Conservation (phyloP, 2,329 filamentous ascomycete genomes). For the Ophiostoma tasmaniense region DNA sequence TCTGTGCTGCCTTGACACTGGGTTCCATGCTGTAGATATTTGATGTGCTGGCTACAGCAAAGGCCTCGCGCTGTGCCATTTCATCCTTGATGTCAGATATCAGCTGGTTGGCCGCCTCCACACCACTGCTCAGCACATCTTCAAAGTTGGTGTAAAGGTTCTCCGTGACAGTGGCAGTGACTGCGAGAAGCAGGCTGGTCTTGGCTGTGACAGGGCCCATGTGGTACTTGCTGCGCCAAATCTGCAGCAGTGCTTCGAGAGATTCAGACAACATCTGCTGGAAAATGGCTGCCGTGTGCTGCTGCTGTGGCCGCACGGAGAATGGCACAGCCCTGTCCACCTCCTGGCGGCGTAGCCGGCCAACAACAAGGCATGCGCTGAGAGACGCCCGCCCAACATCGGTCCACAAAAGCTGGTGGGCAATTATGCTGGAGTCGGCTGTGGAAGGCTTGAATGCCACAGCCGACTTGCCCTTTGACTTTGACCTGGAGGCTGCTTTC, state of each 20-base stretch:
- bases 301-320: not conserved
- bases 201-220: slow-evolving; percentile 15
- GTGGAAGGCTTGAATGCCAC: not conserved
- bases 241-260: not conserved
- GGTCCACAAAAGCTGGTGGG: slow-evolving; percentile 13
- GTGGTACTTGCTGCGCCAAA: slow-evolving; percentile 12
- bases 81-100: slow-evolving; percentile 6
- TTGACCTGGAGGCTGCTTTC: not conserved
- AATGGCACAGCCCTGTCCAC: slow-evolving; percentile 8
- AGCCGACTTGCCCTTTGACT: not conserved
- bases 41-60: not conserved
- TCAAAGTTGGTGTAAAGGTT: slow-evolving; percentile 7
- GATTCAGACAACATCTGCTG: slow-evolving; percentile 8
- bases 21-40: not conserved
- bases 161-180: slow-evolving; percentile 10
- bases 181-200: slow-evolving; percentile 11
- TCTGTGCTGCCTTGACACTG: not conserved
- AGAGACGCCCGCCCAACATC: slow-evolving; percentile 14
- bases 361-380: slow-evolving; percentile 9
- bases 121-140: not conserved
- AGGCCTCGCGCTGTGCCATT: slow-evolving; percentile 2
- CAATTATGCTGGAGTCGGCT: slow-evolving; percentile 1
- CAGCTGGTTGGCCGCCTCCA: slow-evolving; percentile 6
- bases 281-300: slow-evolving; percentile 10
- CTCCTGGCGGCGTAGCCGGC: slow-evolving; percentile 13